Base-by-base conservation (phyloP, 208 protist species). In the Zelonia costaricensis region DNA sequence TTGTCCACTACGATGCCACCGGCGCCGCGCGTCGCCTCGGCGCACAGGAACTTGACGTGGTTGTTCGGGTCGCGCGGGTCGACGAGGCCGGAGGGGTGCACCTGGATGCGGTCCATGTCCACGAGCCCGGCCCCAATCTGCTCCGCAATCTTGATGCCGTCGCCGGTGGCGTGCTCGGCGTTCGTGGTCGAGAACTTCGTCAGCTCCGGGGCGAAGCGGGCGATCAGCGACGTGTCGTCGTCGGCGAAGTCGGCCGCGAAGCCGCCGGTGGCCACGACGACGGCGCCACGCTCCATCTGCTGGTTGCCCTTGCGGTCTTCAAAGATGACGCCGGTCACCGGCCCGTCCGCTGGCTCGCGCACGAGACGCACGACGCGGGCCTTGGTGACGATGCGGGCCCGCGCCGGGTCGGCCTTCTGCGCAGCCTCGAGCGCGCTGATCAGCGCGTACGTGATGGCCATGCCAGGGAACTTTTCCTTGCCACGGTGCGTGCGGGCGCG, bases 51-150 rank as follows among this genome's bases (percentile, higher is more conserved):
- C 80, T 98, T 98, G 22, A 80, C 77, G 28, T 74, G 74, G 33
- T 77, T 81, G 25, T 58, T 56, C 0, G 95, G 96, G 38, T 98
- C 76, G 40, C 59, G 75, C 10, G 92, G 92, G 65, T 98, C 75
- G 16, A 98, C 79, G 31, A 98, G 91, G 36, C 84, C 90, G 30
- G 95, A 97, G 8, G 97, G 97, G 72, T 99, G 97, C 10, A 98
- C 72, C 73, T 94, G 84, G 20, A 92, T 77, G 23, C 62, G 56
- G 38, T 86, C 76, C 82, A 88, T 86, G 35, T 92, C 84, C 23
- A 83, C 66, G 28, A 84, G 62, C 10, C 59, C 49, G 12, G 76
- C 80, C 16, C 82, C 90, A 44, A 92, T 55, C 52, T 69, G 62
- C 66, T 79, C 60, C 25, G 78, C 78, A 4, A 88, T 75, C 64